These are phyloP conservation scores for Beauveria rudraprayagi DNA, from an alignment of 2,329 filamentous ascomycete genomes.

Conservation along the genomic window DNA sequence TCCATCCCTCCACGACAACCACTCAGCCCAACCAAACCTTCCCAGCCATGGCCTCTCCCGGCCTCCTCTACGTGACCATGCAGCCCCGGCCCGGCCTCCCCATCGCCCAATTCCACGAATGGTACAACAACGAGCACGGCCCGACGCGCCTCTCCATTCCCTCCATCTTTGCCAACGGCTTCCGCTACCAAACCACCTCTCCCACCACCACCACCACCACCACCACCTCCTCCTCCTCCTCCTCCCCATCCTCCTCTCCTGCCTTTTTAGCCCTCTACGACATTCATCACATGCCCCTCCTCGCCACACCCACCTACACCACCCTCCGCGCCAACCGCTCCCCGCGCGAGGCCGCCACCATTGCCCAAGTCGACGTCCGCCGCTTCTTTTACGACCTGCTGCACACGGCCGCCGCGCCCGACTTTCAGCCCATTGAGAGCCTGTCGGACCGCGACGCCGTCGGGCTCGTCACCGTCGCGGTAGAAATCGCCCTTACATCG, in stretches of 20 bases:
- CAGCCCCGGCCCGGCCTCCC: constrained; percentile 62
- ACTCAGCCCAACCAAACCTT: background rate
- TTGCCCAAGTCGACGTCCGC: constrained; percentile 54
- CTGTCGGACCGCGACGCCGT: constrained; percentile 50
- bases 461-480: constrained; percentile 53
- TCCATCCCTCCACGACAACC: background rate
- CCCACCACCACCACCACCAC: background rate
- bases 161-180: constrained; percentile 65
- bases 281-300: constrained; percentile 62
- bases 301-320: constrained; percentile 64
- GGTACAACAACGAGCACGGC: constrained; percentile 92
- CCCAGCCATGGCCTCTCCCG: constrained; percentile 31
- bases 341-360: constrained; percentile 43
- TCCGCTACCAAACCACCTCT: constrained; percentile 54
- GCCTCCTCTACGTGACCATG: constrained; percentile 82
- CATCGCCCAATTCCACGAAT: constrained; percentile 71
- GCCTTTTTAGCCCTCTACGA: constrained; percentile 78
- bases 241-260: constrained; percentile 57
- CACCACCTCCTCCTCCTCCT: too few relatives aligned
- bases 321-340: constrained; percentile 52
- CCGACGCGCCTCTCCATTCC: constrained; percentile 70
- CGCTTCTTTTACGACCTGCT: constrained; percentile 64
- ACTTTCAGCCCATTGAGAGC: constrained; percentile 52
- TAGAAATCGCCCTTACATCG: constrained; percentile 48
- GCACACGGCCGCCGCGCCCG: constrained; percentile 43